These are phyloP conservation scores for Ascochyta viciae-villosae DNA, from an alignment of 2,329 filamentous ascomycete species.

Conservation along the genomic window DNA sequence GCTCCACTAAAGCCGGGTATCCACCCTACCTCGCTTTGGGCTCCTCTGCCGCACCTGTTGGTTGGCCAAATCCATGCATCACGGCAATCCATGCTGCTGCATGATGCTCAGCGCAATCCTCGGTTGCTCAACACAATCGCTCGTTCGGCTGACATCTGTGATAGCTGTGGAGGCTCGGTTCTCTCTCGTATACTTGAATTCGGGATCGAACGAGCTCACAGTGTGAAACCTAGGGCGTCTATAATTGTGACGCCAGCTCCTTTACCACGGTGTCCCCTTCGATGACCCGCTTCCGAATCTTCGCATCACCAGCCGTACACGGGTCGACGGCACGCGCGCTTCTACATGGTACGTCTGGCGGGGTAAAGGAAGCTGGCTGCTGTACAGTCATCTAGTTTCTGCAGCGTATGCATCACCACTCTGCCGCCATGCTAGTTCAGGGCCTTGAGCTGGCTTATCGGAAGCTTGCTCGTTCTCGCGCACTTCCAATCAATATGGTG, in stretches of 20 bases:
- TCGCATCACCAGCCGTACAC: neutral
- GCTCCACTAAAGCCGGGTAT: slow-evolving; percentile 27
- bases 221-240: neutral
- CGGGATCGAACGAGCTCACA: neutral
- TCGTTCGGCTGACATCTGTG: slow-evolving; percentile 24
- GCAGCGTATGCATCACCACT: slow-evolving; percentile 37
- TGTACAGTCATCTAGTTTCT: slow-evolving; percentile 32
- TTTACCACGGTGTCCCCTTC: neutral
- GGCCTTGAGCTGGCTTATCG: slow-evolving; percentile 40
- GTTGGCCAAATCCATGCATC: slow-evolving; percentile 30
- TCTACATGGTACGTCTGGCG: slow-evolving; percentile 27
- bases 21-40: slow-evolving; percentile 23
- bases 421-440: slow-evolving; percentile 28
- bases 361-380: slow-evolving; percentile 35
- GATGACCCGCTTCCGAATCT: neutral
- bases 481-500: slow-evolving; percentile 22
- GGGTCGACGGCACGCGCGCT: slow-evolving; percentile 20
- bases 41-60: slow-evolving; percentile 27
- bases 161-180: slow-evolving; percentile 18
- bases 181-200: neutral
- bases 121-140: slow-evolving; percentile 22
- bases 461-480: slow-evolving; percentile 27
- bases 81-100: slow-evolving; percentile 21
- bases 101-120: slow-evolving; percentile 24
- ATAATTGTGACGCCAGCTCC: neutral